Evolutionary conservation across 805 yeast genomes (phyloP), one percentile per base, ranked within the genome.

Genomic region (Lachancea cidri): DNA sequence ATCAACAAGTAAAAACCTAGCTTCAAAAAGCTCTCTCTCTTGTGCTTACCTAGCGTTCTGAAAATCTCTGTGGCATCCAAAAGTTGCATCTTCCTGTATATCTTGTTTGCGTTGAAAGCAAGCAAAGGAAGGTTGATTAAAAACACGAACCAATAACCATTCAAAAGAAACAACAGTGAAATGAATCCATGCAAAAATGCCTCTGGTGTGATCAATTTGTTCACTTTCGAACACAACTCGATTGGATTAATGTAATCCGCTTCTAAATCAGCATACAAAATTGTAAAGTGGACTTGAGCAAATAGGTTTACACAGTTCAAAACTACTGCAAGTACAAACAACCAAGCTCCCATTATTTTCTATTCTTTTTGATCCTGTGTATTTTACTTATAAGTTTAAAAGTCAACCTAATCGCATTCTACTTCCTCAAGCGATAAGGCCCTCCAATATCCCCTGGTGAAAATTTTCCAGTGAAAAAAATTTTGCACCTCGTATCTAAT

Each of bases 11-110:
- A 91, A 77, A 86, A 88, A 8, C 93, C 96, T 54, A 93, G 76
- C 66, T 91, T 91, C 64, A 86, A 67, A 62, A 89, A 88, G 46
- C 87, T 76, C 68, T 89, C 98, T 65, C 83, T 84, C 77, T 93
- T 91, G 71, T 89, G 95, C 60, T 83, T 86, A 55, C 86, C 77
- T 59, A 91, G 76, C 32, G 97, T 89, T 72, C 98, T 79, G 70
- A 93, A 93, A 57, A 91, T 93, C 66, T 91, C 97, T 33, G 98
- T 91, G 44, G 98, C 98, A 65, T 93, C 98, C 64, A 89, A 79
- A 49, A 86, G 70, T 62, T 91, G 89, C 62, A 81, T 80, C 66
- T 86, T 87, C 55, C 77, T 78, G 64, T 81, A 67, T 58, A 86
- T 77, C 65, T 86, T 86, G 71, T 83, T 82, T 45, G 71, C 79